Percentiles rank a stretch among this genome's conserved stretches.
These are phyloP conservation scores for Naganishia vishniacii DNA, from an alignment of 768 basidiomycete species.

Conservation along the genomic window DNA sequence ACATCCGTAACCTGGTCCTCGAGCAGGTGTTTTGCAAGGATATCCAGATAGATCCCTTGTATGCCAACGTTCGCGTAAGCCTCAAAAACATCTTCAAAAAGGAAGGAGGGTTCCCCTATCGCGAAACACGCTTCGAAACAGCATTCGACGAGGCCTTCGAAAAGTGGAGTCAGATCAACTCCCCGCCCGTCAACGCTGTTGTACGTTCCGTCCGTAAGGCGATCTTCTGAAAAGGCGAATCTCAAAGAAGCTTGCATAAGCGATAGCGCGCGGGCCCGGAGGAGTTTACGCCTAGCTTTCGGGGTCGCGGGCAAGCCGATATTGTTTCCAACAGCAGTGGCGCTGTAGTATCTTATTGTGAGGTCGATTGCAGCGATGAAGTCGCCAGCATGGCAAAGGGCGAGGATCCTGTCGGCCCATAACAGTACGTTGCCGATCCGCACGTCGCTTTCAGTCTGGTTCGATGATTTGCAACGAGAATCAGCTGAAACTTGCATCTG, in stretches of 20 bases:
- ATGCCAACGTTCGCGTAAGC: conserved; percentile 80
- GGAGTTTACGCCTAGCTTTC: conserved; percentile 58
- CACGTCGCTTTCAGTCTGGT: conserved; percentile 48
- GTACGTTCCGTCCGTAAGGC: conserved; percentile 85
- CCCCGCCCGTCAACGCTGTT: conserved; percentile 73
- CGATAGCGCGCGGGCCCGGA: conserved; percentile 70
- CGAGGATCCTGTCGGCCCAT: conserved; percentile 89
- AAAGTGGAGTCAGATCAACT: conserved; percentile 83
- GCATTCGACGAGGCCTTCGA: conserved; percentile 75
- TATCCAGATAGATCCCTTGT: conserved; percentile 69
- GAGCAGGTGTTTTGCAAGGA: conserved; percentile 76
- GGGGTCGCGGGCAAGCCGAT: conserved; percentile 73
- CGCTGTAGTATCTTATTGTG: conserved; percentile 71
- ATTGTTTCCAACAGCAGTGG: conserved; percentile 69
- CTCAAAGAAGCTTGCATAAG: conserved; percentile 79
- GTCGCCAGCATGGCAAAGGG: conserved; percentile 74
- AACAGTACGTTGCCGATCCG: conserved; percentile 79
- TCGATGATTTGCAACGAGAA: neutral
- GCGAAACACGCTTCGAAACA: conserved; percentile 50
- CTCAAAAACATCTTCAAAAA: conserved; percentile 88
- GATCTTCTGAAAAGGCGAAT: conserved; percentile 91
- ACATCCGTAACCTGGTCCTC: conserved; percentile 65
- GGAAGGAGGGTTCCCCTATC: conserved; percentile 48
- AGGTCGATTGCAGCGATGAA: conserved; percentile 86
- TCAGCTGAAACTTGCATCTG: neutral